Conservation (phyloP, 768 basidiomycete genomes). For the Epithele typhae region DNA sequence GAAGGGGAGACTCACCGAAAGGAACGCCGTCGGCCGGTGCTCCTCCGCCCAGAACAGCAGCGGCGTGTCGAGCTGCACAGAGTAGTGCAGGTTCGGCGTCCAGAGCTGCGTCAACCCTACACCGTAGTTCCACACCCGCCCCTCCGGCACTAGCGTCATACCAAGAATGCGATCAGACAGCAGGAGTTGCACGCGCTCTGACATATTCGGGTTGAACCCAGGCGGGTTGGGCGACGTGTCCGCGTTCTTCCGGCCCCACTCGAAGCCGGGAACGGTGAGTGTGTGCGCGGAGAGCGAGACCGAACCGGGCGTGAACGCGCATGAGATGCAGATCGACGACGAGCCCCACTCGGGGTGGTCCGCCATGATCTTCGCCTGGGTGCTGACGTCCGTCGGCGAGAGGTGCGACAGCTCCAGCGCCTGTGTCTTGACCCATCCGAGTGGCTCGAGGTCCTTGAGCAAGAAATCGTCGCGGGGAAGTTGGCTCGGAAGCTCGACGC, state of each 20-base stretch:
- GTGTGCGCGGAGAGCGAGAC: conserved; percentile 94
- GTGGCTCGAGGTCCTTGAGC: conserved; percentile 89
- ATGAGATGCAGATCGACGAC: conserved; percentile 88
- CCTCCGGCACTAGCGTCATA: conserved; percentile 92
- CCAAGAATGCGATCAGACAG: conserved; percentile 95
- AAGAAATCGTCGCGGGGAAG: conserved; percentile 94
- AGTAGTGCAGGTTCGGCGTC: conserved; percentile 76
- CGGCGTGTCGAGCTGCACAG: conserved; percentile 88
- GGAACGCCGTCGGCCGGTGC: conserved; percentile 91
- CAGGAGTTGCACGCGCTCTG: conserved; percentile 88
- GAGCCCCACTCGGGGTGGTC: conserved; percentile 95
- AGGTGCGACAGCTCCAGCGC: conserved; percentile 88
- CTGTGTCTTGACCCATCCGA: conserved; percentile 98
- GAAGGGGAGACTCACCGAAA: conserved; percentile 56
- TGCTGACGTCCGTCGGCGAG: conserved; percentile 88
- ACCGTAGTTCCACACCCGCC: conserved; percentile 96
- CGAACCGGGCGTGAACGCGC: conserved; percentile 97
- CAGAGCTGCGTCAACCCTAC: conserved; percentile 91
- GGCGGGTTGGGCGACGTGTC: conserved; percentile 82
- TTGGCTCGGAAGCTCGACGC: conserved; percentile 84
- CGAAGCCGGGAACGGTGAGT: conserved; percentile 87
- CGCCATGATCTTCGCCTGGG: conserved; percentile 95
- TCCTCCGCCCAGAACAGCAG: conserved; percentile 95
- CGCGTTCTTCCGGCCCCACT: conserved; percentile 94
- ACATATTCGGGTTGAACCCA: conserved; percentile 99